A percentile compares a stretch with the other conserved stretches of the same genome.
Evolutionary conservation across 1,139 yeast species (phyloP).

Genomic region (Pneumocystis canis): DNA sequence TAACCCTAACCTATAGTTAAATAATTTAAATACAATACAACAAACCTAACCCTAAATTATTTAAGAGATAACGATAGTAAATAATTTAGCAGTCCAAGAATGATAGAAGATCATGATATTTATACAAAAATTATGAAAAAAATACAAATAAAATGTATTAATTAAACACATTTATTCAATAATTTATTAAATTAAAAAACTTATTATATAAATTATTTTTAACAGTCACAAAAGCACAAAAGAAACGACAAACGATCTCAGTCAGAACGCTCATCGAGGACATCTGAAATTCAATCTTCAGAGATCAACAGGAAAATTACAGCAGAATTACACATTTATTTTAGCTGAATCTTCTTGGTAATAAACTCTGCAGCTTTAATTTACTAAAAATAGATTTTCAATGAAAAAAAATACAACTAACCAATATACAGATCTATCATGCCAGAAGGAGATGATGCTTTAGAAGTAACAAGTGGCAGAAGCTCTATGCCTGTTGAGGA

Average conservation of each 20-base stretch:
- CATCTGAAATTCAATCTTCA: not conserved
- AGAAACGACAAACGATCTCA: not conserved
- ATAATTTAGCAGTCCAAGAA: too few relatives aligned
- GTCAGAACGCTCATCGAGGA: not conserved
- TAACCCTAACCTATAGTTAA: too few relatives aligned
- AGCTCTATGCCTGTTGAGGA: conserved; percentile 94
- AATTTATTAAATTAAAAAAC: too few relatives aligned
- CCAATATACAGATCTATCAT: not conserved
- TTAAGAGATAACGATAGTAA: too few relatives aligned
- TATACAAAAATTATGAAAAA: too few relatives aligned
- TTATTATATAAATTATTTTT: too few relatives aligned
- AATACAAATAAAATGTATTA: too few relatives aligned
- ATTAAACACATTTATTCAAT: too few relatives aligned
- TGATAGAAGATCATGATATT: too few relatives aligned
- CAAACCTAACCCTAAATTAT: too few relatives aligned
- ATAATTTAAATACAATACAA: too few relatives aligned
- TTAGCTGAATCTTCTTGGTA: not conserved
- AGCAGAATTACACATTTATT: not conserved
- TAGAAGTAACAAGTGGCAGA: conserved; percentile 57
- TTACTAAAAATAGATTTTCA: not conserved
- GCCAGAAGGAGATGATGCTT: conserved; percentile 67
- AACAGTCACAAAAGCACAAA: not conserved
- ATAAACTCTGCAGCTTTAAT: not conserved
- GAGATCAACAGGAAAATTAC: not conserved
- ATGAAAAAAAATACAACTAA: not conserved